Base-by-base conservation (phyloP, 345 rosid genomes). In the Leavenworthia alabamica region DNA sequence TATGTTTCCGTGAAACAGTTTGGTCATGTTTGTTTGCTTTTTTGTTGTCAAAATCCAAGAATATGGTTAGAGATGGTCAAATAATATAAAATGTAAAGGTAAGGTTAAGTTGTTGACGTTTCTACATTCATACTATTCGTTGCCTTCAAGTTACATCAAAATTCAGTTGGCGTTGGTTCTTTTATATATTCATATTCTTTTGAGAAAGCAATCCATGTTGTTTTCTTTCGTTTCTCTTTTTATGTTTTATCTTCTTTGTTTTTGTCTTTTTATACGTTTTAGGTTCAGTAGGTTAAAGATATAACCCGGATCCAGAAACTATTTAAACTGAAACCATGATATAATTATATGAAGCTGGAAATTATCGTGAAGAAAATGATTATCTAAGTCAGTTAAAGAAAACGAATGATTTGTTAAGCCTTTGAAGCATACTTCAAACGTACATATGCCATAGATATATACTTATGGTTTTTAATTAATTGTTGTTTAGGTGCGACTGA, bases 91-190 rank as follows among this genome's bases (percentile, higher is more conserved):
- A 17, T 10, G 60, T 58, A 51, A 36, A 57, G 40, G n/a, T 46
- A 58, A 64, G 69, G 77, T 75, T 56, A 31, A 54, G 56, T 74
- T 56, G 83, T 64, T 81, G 59, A 33, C 39, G 64, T 66, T 48
- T 78, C 80, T 56, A 70, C 78, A 66, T 78, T 78, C 67, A 3
- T n/a, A 62, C 57, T 55, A 74, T 26, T 33, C 79, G 74, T 82
- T 67, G 80, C 57, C 88, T 53, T 75, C 53, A 80, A 80, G 83
- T 4, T 26, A 52, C 80, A 71, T 73, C 78, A 61, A 71, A 2
- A 40, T 50, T 43, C 37, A 7, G 42, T 46, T 37, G 47, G 23
- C 43, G 28, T 66, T 47, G 39, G 23, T 64, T 53, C 52, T 17
- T 13, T 20, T 51, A 4, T 37, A 39, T 17, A 17, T 40, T 26